A percentile compares a stretch with the other conserved stretches of the same genome.
Evolutionary conservation across 164 flowering plant genomes (phyloP).

Genomic region (Annona squamosa): DNA sequence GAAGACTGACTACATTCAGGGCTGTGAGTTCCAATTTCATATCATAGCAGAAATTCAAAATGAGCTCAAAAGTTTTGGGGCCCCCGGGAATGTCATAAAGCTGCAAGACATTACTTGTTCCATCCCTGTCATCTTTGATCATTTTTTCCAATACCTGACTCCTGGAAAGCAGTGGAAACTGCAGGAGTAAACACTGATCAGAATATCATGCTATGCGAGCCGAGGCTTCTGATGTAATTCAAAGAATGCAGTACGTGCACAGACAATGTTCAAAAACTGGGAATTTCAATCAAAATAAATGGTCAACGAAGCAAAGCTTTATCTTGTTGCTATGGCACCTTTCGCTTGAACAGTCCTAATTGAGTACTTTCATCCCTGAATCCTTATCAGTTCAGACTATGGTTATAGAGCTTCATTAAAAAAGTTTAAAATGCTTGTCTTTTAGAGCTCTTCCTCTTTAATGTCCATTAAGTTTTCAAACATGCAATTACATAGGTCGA

Average conservation of each 20-base stretch:
- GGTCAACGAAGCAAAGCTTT: not conserved
- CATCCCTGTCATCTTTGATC: slow-evolving; percentile 35
- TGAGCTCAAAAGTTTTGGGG: slow-evolving; percentile 45
- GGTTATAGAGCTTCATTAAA: not conserved
- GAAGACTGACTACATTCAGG: slow-evolving; percentile 42
- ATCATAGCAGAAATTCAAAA: slow-evolving; percentile 69
- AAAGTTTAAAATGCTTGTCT: not conserved
- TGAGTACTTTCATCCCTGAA: not conserved
- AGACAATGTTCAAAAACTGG: not conserved
- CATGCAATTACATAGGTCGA: not conserved
- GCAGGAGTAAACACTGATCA: slow-evolving; percentile 3
- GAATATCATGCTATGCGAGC: not conserved
- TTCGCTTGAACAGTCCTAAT: not conserved
- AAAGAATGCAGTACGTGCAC: not conserved
- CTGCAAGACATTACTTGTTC: slow-evolving; percentile 26
- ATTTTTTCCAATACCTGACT: slow-evolving; percentile 46
- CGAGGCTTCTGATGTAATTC: not conserved
- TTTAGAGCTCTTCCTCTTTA: not conserved
- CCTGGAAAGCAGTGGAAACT: slow-evolving; percentile 71
- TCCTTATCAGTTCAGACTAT: not conserved
- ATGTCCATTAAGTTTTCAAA: not conserved
- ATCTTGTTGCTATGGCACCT: not conserved
- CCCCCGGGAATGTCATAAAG: slow-evolving; percentile 74
- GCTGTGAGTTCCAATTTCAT: slow-evolving; percentile 56
- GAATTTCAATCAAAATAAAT: not conserved